phyloP scores from a whole-genome alignment of 768 basidiomycete species.

The Crassisporium funariophilum region DNA sequence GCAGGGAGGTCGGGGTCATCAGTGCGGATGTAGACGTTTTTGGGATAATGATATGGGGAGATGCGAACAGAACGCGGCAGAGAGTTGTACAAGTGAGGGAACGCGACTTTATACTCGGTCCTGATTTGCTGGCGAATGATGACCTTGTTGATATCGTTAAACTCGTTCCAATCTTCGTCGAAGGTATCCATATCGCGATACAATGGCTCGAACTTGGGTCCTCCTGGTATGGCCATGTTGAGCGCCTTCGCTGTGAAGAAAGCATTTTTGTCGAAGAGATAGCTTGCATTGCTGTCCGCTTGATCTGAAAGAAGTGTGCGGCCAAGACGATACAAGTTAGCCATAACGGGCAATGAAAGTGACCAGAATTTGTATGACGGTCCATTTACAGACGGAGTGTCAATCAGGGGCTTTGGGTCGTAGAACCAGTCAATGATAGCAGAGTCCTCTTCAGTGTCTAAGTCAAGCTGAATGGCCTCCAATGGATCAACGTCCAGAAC shows the following conservation, averaged over 20 bases:
- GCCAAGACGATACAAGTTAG: constrained; percentile 94
- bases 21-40: constrained; percentile 98
- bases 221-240: constrained; percentile 96
- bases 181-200: constrained; percentile 97
- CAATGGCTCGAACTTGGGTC: constrained; percentile 97
- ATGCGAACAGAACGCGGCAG: constrained; percentile 93
- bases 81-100: constrained; percentile 98
- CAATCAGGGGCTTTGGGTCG: constrained; percentile 91
- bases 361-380: constrained; percentile 93
- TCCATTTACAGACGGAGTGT: constrained; percentile 90
- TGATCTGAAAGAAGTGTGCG: constrained; percentile 92
- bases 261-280: constrained; percentile 95
- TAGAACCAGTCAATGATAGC: constrained; percentile 99
- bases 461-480: constrained; percentile 95
- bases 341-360: constrained; percentile 91
- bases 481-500: constrained; percentile 97
- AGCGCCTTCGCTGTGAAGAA: constrained; percentile 99
- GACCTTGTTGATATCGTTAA: constrained; percentile 99
- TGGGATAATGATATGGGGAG: constrained; percentile 88
- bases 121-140: constrained; percentile 98
- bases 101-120: constrained; percentile 98
- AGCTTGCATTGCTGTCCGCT: constrained; percentile 86
- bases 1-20: constrained; percentile 99
- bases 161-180: constrained; percentile 99
- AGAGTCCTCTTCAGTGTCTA: constrained; percentile 89